Evolutionary conservation across 2,329 filamentous ascomycete species (phyloP).

Genomic region (Periconia macrospinosa): DNA sequence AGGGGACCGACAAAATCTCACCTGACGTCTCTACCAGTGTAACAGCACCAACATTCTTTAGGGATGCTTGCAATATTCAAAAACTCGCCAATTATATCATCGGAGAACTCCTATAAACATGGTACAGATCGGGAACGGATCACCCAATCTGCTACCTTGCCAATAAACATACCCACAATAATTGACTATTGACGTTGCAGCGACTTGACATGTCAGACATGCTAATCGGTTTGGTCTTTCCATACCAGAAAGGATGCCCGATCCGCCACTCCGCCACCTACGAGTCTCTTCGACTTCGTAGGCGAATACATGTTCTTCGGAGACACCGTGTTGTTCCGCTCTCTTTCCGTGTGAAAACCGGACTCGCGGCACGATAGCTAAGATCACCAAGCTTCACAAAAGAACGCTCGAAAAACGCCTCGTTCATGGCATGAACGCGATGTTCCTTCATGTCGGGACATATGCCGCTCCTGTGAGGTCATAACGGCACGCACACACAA

Average conservation of each 20-base stretch:
- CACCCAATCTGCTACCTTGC: not conserved
- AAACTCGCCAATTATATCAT: too few species aligned
- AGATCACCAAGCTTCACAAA: conserved; percentile 1
- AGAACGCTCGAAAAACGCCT: conserved; percentile 9
- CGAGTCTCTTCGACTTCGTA: not conserved
- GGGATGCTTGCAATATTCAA: too few species aligned
- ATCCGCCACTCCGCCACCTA: not conserved
- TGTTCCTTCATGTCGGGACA: not conserved
- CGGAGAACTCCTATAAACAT: not conserved
- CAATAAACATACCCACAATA: not conserved
- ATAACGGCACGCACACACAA: not conserved
- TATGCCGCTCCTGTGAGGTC: not conserved
- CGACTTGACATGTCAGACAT: not conserved
- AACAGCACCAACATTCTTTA: too few species aligned
- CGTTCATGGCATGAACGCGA: conserved; percentile 5
- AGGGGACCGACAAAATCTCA: too few species aligned
- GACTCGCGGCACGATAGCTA: not conserved
- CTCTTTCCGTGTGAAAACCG: not conserved
- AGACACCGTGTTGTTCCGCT: too few species aligned
- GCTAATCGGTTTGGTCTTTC: not conserved
- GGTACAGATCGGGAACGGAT: not conserved
- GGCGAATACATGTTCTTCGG: too few species aligned
- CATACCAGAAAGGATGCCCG: not conserved
- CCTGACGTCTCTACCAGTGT: too few species aligned
- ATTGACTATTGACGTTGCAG: too few species aligned